Evolutionary conservation across 2,329 filamentous ascomycete genomes (phyloP), one percentile per base, ranked within the genome.

Genomic region (Sclerotinia nivalis): DNA sequence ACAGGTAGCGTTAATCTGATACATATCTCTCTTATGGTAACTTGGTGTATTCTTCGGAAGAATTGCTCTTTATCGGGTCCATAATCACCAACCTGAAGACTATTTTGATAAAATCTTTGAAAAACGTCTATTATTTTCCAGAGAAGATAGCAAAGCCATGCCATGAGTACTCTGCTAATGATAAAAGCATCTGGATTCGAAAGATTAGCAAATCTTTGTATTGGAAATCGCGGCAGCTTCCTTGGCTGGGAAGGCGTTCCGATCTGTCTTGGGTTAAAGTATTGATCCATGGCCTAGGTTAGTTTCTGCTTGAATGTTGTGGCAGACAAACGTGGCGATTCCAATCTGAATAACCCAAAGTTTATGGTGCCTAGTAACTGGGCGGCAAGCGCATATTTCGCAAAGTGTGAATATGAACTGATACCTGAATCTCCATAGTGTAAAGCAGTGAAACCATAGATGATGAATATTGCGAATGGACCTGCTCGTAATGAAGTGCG

Each of bases 81-180:
- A 37, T 59, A 67, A 59, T 59, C 65, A 25, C 65, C 52, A 12
- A 8, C 12, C 28, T 13, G 54, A 20, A 67, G 65, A 20, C 18
- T 56, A 13, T 34, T 6, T n/a, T 45, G 28, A 25, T 59, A 59
- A 28, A 25, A 13, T 25, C 13, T 22, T 34, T 25, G 54, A 4
- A 67, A n/a, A 47, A 20, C 8, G 2, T 31, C 12, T n/a, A 58
- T 6, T 49, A 37, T n/a, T 20, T 40, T 56, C 37, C 25, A 56
- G 8, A 67, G 25, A 37, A 67, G n/a, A 40, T 67, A 67, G 40
- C 22, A 58, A 56, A 67, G n/a, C 54, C 40, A 67, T 34, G 65
- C 28, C 65, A 67, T 59, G 8, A 67, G 40, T 47, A 49, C 13
- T 37, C 65, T 59, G 20, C 20, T 59, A 18, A 49, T 59, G 7